Percentiles rank a stretch among this genome's conserved stretches.
Conservation (phyloP, 2,329 filamentous ascomycete genomes). For the Sporothrix pseudoabietina region DNA sequence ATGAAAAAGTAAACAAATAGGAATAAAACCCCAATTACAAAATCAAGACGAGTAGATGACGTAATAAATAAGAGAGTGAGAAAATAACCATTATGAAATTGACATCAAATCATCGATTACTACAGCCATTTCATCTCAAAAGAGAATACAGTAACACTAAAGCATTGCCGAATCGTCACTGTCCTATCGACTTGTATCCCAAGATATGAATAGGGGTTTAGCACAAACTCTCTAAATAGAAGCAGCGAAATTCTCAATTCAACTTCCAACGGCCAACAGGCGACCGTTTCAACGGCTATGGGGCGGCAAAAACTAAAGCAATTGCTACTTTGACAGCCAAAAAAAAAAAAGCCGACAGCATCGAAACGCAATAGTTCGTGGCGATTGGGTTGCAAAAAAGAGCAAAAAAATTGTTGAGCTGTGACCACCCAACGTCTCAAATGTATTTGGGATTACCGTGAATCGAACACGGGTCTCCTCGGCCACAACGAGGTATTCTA, state of each 20-base stretch:
- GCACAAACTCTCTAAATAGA: background rate
- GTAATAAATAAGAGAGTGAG: too few species aligned
- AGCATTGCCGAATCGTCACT: background rate
- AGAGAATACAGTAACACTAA: background rate
- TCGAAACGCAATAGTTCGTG: background rate
- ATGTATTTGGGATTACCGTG: conserved; percentile 33
- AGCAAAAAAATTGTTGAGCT: background rate
- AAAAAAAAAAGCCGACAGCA: background rate
- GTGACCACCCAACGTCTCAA: background rate
- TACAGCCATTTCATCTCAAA: background rate
- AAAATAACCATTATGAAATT: too few species aligned
- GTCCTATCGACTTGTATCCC: background rate
- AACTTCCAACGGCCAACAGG: background rate
- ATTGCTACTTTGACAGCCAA: background rate
- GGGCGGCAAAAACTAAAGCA: background rate
- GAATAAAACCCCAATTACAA: background rate
- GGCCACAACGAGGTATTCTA: conserved; percentile 36
- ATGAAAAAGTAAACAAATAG: background rate
- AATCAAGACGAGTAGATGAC: too few species aligned
- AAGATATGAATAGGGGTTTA: background rate
- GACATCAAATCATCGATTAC: too few species aligned
- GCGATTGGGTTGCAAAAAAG: conserved; percentile 25
- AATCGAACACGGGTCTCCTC: conserved; percentile 37
- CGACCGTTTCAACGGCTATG: background rate
- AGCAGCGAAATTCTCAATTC: background rate